phyloP scores from a whole-genome alignment of 139 green algal genomes.

The Micractinium sp. region DNA sequence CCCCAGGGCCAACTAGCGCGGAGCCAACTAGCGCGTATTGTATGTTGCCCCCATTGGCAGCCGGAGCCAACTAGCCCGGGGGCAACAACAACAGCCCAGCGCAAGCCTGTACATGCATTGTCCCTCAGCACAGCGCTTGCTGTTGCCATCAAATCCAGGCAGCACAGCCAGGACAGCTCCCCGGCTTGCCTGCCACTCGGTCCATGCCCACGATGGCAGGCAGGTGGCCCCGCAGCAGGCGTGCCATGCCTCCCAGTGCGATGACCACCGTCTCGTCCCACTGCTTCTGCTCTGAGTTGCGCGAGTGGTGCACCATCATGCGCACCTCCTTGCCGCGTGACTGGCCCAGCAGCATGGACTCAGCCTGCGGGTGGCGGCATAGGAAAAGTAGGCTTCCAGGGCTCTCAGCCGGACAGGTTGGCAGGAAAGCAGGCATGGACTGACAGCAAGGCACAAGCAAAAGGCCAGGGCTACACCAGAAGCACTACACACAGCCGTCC shows the following conservation, averaged over 20 bases:
- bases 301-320: slow-evolving; percentile 93
- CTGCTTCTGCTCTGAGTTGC: slow-evolving; percentile 95
- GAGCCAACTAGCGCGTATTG: not conserved
- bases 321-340: slow-evolving; percentile 45
- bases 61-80: too few relatives aligned
- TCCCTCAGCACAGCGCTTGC: too few relatives aligned
- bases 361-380: slow-evolving; percentile 48
- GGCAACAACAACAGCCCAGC: too few relatives aligned
- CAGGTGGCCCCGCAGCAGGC: slow-evolving; percentile 85
- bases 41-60: too few relatives aligned
- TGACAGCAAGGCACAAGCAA: not conserved
- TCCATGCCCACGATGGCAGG: slow-evolving; percentile 67
- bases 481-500: not conserved
- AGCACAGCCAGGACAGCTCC: not conserved
- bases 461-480: not conserved
- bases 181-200: slow-evolving; percentile 50
- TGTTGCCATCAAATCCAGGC: not conserved
- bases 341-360: slow-evolving; percentile 74
- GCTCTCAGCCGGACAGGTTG: too few relatives aligned
- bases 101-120: not conserved
- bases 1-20: not conserved
- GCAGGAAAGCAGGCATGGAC: not conserved
- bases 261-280: slow-evolving; percentile 96
- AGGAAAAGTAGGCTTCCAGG: not conserved
- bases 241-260: slow-evolving; percentile 76